Evolutionary conservation across 345 rosid species (phyloP).

Genomic region (Citropsis articulata): DNA sequence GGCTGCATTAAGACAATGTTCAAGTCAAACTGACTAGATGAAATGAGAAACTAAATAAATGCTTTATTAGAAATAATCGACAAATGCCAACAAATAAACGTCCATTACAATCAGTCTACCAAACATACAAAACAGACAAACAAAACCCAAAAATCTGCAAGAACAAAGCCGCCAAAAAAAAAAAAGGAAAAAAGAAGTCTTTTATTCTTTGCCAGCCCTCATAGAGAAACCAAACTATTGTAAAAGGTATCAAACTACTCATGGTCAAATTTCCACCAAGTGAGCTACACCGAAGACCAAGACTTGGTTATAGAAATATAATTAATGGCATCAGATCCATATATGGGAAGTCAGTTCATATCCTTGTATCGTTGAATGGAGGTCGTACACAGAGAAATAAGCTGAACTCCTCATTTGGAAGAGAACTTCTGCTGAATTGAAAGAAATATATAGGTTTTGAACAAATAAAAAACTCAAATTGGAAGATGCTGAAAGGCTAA

Average conservation of each 20-base stretch:
- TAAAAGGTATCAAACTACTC: neutral
- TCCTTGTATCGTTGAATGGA: neutral
- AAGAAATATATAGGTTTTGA: neutral
- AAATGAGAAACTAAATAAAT: conserved; percentile 1
- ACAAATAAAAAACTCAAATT: conserved; percentile 4
- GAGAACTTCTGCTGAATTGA: neutral
- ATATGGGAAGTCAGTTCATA: neutral
- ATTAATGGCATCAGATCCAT: neutral
- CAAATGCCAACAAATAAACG: neutral
- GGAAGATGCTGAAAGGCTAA: conserved; percentile 16
- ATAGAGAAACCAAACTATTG: neutral
- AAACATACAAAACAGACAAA: neutral
- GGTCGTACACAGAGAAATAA: neutral
- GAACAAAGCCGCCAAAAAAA: neutral
- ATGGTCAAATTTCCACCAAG: neutral
- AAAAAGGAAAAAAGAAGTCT: too few relatives aligned
- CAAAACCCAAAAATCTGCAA: conserved; percentile 3
- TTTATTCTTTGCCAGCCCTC: neutral
- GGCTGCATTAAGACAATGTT: conserved; percentile 45
- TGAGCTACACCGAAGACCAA: neutral
- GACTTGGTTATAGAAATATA: neutral
- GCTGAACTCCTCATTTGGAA: neutral
- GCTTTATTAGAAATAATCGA: neutral
- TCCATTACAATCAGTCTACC: neutral
- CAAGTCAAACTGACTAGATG: conserved; percentile 8